These are phyloP conservation scores for Phycomyces blakesleeanus DNA, from an alignment of 192 early-diverging fungal species.

Conservation along the genomic window DNA sequence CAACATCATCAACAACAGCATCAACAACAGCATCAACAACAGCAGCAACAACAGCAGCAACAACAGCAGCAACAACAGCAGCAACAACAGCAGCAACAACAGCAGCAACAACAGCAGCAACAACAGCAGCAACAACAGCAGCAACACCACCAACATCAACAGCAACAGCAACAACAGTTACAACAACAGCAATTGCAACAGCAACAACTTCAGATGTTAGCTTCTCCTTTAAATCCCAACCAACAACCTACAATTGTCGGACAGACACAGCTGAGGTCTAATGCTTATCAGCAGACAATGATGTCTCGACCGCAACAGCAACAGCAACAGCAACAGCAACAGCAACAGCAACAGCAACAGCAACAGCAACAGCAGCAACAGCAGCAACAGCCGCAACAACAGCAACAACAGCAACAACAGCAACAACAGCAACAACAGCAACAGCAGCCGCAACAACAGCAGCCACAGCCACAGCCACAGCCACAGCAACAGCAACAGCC, in stretches of 20 bases:
- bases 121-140: neutral
- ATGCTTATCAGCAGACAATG: slow-evolving; percentile 23
- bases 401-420: slow-evolving; percentile 5
- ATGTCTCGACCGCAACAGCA: slow-evolving; percentile 14
- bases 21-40: slow-evolving; percentile 6
- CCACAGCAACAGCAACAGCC: no score
- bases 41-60: slow-evolving; percentile 18
- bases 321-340: no score
- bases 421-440: slow-evolving; percentile 24
- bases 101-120: neutral
- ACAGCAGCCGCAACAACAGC: slow-evolving; percentile 18
- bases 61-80: slow-evolving; percentile 16
- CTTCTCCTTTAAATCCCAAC: slow-evolving; percentile 19
- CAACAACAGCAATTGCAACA: slow-evolving; percentile 17
- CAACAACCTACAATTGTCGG: slow-evolving; percentile 13
- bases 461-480: slow-evolving; percentile 1
- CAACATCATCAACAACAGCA: slow-evolving; percentile 2
- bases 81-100: neutral
- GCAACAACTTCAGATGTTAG: slow-evolving; percentile 11
- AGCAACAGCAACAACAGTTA: neutral
- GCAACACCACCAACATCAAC: slow-evolving; percentile 5
- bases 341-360: slow-evolving; percentile 21
- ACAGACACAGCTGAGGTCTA: slow-evolving; percentile 24
- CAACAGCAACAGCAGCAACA: slow-evolving; percentile 15
- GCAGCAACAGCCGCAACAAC: neutral